Base-by-base conservation (phyloP, 805 yeast species). In the Ogataea trehaloabstinens region DNA sequence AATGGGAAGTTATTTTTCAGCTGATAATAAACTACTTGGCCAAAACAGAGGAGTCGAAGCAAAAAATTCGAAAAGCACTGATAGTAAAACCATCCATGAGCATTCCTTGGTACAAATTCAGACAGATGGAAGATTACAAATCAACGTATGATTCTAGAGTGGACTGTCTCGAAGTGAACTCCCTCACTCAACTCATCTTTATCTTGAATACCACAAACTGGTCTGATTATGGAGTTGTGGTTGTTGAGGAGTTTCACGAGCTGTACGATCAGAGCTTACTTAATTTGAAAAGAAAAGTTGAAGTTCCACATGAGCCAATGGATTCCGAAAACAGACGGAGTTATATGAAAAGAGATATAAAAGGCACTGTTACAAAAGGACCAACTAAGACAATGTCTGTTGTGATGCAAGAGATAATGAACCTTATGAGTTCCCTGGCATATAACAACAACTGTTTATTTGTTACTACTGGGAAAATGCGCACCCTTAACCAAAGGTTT, bases 401-500 rank as follows among this genome's bases (percentile, higher is more conserved):
- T 21, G 44, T 50, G 10, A 40, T 56, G 4, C 53, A 58, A 20
- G 49, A 49, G 20, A 30, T 52, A 13, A 35, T 56, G 43, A 31
- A 45, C 8, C 19, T 45, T 5, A 30, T 56, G 28, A 40, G 42
- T 16, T 31, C 50, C 20, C 35, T 49, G n/a, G 37, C 46, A 3
- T 40, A 44, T 8, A 22, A 25, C 12, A 31, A 48, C n/a, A 24
- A 44, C 6, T 31, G 42, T 4, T 34, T 52, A 4, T 24, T 56
- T 12, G 37, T 60, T n/a, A 58, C 64, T 3, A 46, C 55, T 1
- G 65, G 65, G 1, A 48, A 50, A 19, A 51, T 60, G 58, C 53
- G 48, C 3, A 49, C 47, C 15, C 44, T 51, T 16, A 52, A 42
- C 15, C 64, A 60, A 37, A 44, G 49, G 19, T 51, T 58, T 28